Percentiles rank a stretch among this genome's conserved stretches.
Conservation (phyloP, 2,329 filamentous ascomycete genomes). For the Trichoderma breve region DNA sequence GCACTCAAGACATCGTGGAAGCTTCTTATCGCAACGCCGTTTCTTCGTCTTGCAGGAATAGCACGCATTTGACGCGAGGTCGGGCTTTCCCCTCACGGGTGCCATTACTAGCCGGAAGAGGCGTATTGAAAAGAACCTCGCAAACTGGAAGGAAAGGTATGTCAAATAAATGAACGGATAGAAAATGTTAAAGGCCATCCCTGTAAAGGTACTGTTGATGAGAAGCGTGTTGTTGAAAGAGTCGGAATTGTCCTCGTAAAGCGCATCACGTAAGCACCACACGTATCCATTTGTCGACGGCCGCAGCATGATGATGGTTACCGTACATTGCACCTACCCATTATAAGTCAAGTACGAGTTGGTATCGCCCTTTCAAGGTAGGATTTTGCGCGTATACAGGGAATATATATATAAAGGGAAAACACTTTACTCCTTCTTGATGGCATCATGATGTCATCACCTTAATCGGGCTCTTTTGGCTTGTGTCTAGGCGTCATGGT, state of each 20-base stretch:
- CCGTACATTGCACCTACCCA: background rate
- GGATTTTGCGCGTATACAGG: background rate
- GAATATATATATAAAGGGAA: background rate
- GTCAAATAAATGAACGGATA: background rate
- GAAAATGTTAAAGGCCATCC: background rate
- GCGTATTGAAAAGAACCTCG: background rate
- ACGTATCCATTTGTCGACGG: background rate
- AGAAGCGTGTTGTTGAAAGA: background rate
- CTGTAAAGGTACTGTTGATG: background rate
- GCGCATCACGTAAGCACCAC: slow-evolving; percentile 7
- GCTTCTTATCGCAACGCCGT: slow-evolving; percentile 2
- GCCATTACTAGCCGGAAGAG: background rate
- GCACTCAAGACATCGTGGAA: background rate
- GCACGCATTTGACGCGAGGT: background rate
- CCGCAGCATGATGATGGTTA: background rate
- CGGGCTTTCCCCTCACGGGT: background rate
- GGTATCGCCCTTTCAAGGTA: background rate
- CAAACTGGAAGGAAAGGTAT: background rate
- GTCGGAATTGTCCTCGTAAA: background rate
- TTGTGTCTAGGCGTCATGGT: background rate
- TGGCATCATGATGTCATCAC: background rate
- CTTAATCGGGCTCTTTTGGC: background rate
- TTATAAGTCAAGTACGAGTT: background rate
- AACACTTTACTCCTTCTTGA: background rate
- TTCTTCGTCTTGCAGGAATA: background rate